These are phyloP conservation scores for Solanum raphanifolium DNA, from an alignment of 257 asterid species.

Conservation along the genomic window DNA sequence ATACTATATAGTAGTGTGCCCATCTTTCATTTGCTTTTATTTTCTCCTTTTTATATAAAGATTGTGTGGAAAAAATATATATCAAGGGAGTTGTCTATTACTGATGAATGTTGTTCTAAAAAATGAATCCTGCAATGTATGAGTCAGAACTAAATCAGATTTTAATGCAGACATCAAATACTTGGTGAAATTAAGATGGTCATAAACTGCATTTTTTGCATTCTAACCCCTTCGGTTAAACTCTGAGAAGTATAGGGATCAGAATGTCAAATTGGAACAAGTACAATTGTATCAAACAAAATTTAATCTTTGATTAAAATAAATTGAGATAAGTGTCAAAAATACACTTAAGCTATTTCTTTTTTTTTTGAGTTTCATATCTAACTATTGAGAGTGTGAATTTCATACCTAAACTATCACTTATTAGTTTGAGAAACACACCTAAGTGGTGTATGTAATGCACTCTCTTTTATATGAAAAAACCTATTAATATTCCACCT, in stretches of 20 bases:
- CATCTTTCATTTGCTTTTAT: neutral
- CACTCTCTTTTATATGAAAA: too few species aligned
- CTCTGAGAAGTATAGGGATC: neutral
- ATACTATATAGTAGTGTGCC: neutral
- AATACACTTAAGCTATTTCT: accelerated
- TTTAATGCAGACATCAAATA: neutral
- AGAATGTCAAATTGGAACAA: neutral
- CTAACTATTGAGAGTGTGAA: too few species aligned
- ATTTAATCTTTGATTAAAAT: neutral
- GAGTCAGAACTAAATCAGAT: neutral
- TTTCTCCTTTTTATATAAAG: neutral
- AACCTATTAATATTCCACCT: too few species aligned
- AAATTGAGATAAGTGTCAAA: neutral
- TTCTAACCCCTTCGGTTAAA: neutral
- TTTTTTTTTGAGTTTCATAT: too few species aligned
- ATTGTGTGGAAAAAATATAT: too few species aligned
- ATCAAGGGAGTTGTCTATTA: neutral
- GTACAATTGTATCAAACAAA: neutral
- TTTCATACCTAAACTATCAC: too few species aligned
- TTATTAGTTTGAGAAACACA: too few species aligned
- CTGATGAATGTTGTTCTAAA: accelerated
- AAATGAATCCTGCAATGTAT: accelerated
- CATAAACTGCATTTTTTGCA: neutral
- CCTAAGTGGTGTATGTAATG: too few species aligned
- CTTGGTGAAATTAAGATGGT: neutral